Percentiles rank a stretch among this genome's conserved stretches.
These are phyloP conservation scores for Mycosphaerelloides madeirae DNA, from an alignment of 2,329 filamentous ascomycete species.

Conservation along the genomic window DNA sequence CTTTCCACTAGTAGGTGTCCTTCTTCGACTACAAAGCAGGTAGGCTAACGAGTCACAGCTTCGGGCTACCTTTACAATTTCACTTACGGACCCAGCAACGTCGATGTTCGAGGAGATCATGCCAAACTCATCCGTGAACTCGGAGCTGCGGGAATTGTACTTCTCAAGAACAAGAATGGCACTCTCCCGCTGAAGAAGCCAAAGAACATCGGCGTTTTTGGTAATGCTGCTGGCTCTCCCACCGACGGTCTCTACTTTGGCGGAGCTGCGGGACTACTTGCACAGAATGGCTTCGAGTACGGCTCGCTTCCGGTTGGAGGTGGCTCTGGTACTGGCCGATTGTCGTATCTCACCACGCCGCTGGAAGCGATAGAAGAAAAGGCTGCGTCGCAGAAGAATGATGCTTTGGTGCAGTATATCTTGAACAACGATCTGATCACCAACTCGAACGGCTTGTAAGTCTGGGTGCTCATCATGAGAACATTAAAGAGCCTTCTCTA, in stretches of 20 bases:
- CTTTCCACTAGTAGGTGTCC: neutral
- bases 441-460: constrained; percentile 29
- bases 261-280: constrained; percentile 8
- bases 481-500: too few species aligned
- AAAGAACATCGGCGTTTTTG: constrained; percentile 46
- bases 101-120: constrained; percentile 37
- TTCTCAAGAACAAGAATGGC: constrained; percentile 48
- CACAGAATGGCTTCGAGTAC: constrained; percentile 30
- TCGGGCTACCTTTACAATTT: constrained; percentile 29
- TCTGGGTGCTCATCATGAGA: too few species aligned
- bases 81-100: constrained; percentile 27
- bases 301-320: constrained; percentile 43
- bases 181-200: constrained; percentile 52
- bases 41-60: neutral
- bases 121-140: constrained; percentile 36
- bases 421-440: constrained; percentile 37
- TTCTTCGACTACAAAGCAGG: too few species aligned
- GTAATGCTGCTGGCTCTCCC: constrained; percentile 44
- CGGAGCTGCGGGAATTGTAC: constrained; percentile 38
- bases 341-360: constrained; percentile 37
- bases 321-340: constrained; percentile 39
- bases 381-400: constrained; percentile 26
- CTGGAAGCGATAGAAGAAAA: constrained; percentile 39
- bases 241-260: constrained; percentile 46
- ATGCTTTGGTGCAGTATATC: constrained; percentile 44